phyloP scores from a whole-genome alignment of 2,329 filamentous ascomycete species.

The Pezicula radicicola region DNA sequence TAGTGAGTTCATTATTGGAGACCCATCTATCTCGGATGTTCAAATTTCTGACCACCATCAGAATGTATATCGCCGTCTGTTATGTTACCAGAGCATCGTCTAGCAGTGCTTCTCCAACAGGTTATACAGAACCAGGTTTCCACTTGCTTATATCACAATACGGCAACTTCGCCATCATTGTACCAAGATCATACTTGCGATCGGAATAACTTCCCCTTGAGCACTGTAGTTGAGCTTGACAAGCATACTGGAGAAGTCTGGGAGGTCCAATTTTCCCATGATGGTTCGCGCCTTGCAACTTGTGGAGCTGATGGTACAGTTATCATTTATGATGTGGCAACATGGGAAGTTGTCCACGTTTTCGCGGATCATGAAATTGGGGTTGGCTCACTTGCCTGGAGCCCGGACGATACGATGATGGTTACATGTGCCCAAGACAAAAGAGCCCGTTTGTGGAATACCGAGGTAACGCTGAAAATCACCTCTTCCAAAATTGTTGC shows the following conservation, averaged over 20 bases:
- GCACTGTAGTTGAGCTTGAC: conserved; percentile 66
- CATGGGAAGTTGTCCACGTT: conserved; percentile 61
- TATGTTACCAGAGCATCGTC: conserved; percentile 91
- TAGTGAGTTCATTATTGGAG: conserved; percentile 50
- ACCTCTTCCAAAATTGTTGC: not conserved
- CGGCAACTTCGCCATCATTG: conserved; percentile 71
- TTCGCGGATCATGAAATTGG: conserved; percentile 65
- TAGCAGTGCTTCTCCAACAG: conserved; percentile 77
- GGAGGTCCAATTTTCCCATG: conserved; percentile 86
- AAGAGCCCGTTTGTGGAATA: conserved; percentile 73
- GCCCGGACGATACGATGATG: conserved; percentile 82
- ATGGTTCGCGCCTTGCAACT: conserved; percentile 78
- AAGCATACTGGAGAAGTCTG: conserved; percentile 83
- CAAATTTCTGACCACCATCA: conserved; percentile 33
- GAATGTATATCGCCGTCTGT: conserved; percentile 91
- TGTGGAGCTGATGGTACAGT: conserved; percentile 74
- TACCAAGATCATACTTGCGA: conserved; percentile 89
- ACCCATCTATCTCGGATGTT: not conserved
- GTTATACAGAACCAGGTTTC: conserved; percentile 82
- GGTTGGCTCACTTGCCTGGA: conserved; percentile 84
- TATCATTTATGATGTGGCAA: conserved; percentile 76
- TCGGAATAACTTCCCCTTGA: conserved; percentile 72
- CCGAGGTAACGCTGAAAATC: conserved; percentile 47
- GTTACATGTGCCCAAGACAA: conserved; percentile 79
- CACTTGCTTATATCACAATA: conserved; percentile 87